Evolutionary conservation across 2,329 filamentous ascomycete species (phyloP).

Genomic region (Ophiostoma sp.): DNA sequence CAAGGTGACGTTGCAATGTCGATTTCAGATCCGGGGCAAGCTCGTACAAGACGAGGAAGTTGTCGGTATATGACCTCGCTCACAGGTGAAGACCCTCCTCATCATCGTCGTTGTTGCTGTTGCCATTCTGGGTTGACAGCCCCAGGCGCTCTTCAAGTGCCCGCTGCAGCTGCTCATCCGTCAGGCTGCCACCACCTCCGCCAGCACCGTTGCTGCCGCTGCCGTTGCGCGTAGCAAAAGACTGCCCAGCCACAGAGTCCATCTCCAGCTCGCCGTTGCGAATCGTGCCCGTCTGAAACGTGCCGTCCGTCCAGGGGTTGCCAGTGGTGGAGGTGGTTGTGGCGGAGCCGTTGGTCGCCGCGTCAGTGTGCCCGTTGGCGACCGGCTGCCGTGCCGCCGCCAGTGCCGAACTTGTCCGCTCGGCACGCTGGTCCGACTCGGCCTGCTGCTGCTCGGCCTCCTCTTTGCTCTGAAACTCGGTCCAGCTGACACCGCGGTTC

Average conservation of each 20-base stretch:
- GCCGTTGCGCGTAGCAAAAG: not conserved
- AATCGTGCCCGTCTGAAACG: constrained; percentile 62
- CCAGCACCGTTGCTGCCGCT: constrained; percentile 5
- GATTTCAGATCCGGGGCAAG: not conserved
- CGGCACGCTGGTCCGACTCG: constrained; percentile 23
- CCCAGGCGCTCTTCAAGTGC: constrained; percentile 58
- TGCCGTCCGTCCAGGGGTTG: constrained; percentile 62
- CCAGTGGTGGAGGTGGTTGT: not conserved
- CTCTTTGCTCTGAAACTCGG: constrained; percentile 53
- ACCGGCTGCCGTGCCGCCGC: constrained; percentile 6
- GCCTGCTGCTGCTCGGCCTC: constrained; percentile 36
- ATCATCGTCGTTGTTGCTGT: constrained; percentile 46
- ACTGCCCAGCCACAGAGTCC: constrained; percentile 36
- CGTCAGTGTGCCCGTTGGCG: not conserved
- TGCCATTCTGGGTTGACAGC: constrained; percentile 28
- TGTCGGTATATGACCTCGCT: constrained; percentile 25
- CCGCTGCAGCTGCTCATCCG: constrained; percentile 60
- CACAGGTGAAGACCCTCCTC: constrained; percentile 66
- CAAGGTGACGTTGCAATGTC: not conserved
- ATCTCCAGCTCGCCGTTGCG: constrained; percentile 52
- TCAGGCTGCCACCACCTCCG: constrained; percentile 50
- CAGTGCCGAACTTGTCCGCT: constrained; percentile 1
- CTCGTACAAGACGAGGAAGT: not conserved
- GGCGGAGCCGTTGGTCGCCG: constrained; percentile 2
- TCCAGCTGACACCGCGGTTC: constrained; percentile 56